Percentiles rank a stretch among this genome's conserved stretches.
Conservation (phyloP, 2,329 filamentous ascomycete genomes). For the Claviceps sp. region DNA sequence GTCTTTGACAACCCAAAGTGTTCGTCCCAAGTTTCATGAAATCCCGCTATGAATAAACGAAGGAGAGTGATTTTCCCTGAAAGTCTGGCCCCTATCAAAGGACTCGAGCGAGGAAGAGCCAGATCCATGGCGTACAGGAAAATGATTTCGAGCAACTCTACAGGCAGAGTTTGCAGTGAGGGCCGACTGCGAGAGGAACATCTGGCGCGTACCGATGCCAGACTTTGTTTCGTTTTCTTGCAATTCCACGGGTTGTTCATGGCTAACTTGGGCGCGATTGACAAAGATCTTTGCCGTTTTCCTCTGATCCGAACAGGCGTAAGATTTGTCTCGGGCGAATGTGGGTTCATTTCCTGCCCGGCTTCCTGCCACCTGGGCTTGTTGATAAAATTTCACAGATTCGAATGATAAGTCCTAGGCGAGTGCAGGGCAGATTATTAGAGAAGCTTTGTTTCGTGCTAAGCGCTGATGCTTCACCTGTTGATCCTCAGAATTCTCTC, state of each 20-base stretch:
- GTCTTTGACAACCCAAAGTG: constrained; percentile 16
- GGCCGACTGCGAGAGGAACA: constrained; percentile 14
- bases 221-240: constrained; percentile 16
- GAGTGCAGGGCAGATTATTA: too few species aligned
- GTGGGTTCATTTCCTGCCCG: background rate
- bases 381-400: too few species aligned
- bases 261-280: constrained; percentile 6
- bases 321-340: constrained; percentile 25
- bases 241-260: background rate
- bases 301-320: constrained; percentile 36
- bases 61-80: constrained; percentile 26
- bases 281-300: constrained; percentile 23
- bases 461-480: too few species aligned
- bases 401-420: too few species aligned
- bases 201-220: constrained; percentile 17
- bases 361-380: too few species aligned
- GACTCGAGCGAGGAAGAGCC: constrained; percentile 31
- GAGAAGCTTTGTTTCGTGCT: too few species aligned
- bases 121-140: constrained; percentile 36
- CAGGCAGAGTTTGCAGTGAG: constrained; percentile 27
- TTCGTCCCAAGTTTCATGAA: constrained; percentile 25
- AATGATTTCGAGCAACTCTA: constrained; percentile 40
- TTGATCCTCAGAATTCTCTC: too few species aligned
- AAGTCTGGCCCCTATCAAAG: constrained; percentile 31
- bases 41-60: constrained; percentile 23